A percentile compares a stretch with the other conserved stretches of the same genome.
These are phyloP conservation scores for Phytophthora melonis DNA, from an alignment of 352 stramenopile genomes.

Conservation along the genomic window DNA sequence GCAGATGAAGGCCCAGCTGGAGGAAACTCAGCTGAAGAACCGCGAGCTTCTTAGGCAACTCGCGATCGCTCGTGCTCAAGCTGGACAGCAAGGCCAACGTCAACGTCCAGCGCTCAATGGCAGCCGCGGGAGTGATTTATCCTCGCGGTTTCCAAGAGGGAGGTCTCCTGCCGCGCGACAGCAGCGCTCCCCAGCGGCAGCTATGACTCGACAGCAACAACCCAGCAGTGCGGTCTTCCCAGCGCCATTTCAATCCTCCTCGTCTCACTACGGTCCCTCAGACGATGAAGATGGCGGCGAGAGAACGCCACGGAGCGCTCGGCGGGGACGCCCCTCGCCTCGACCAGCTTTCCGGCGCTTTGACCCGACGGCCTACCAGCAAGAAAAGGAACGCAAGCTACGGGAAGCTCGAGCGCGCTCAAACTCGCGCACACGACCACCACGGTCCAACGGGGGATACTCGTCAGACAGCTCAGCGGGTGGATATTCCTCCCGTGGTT, in stretches of 20 bases:
- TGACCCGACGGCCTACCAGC: conserved; percentile 85
- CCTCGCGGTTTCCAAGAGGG: conserved; percentile 21
- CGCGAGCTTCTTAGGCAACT: conserved; percentile 78
- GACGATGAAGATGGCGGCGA: conserved; percentile 40
- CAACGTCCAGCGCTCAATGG: conserved; percentile 22
- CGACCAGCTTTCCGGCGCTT: conserved; percentile 68
- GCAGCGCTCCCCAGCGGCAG: not conserved
- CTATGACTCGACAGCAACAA: conserved; percentile 17
- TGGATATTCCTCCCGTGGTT: conserved; percentile 74
- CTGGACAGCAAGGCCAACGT: conserved; percentile 19
- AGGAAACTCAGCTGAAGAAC: conserved; percentile 80
- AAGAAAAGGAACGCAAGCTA: conserved; percentile 71
- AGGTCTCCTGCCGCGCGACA: conserved; percentile 24
- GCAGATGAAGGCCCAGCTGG: conserved; percentile 64
- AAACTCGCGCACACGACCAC: conserved; percentile 28
- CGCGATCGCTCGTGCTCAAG: conserved; percentile 66
- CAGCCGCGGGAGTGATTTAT: conserved; percentile 13
- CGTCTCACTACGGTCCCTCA: conserved; percentile 40
- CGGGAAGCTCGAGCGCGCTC: conserved; percentile 51
- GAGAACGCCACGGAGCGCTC: conserved; percentile 13
- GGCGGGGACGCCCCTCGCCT: conserved; percentile 18
- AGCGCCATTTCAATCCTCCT: conserved; percentile 32
- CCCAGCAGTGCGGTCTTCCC: conserved; percentile 19
- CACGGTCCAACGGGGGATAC: conserved; percentile 51
- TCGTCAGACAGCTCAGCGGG: conserved; percentile 69